Evolutionary conservation across 1,284 basidiomycete species (phyloP).

Genomic region (Ustilago shanxiensis): DNA sequence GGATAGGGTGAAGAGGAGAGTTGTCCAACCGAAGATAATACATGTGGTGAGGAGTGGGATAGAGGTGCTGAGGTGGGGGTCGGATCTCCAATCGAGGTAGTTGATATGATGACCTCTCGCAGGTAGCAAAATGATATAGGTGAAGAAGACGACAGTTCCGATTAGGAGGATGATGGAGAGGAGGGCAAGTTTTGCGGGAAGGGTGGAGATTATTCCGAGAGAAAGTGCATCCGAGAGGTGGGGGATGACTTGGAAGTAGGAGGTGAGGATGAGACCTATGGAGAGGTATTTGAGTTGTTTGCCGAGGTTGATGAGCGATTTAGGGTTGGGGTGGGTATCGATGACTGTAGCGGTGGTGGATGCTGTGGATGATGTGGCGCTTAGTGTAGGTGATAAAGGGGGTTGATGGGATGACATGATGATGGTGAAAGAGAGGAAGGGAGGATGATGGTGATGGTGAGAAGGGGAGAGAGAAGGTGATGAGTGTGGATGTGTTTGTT

Average conservation of each 20-base stretch:
- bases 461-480: no score
- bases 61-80: slow-evolving; percentile 13
- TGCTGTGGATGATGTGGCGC: slow-evolving; percentile 24
- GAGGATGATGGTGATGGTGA: no score
- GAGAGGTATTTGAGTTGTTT: slow-evolving; percentile 56
- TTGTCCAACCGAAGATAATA: slow-evolving; percentile 45
- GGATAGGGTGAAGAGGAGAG: slow-evolving; percentile 32
- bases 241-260: slow-evolving; percentile 46
- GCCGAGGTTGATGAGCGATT: slow-evolving; percentile 42
- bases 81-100: slow-evolving; percentile 42
- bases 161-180: slow-evolving; percentile 22
- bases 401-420: slow-evolving; percentile 8
- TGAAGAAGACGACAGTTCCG: slow-evolving; percentile 37
- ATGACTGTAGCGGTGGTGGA: slow-evolving; percentile 36
- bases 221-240: slow-evolving; percentile 34
- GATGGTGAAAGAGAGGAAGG: neutral
- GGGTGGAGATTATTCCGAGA: neutral
- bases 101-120: slow-evolving; percentile 30
- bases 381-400: neutral
- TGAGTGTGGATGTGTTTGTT: no score
- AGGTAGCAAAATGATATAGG: slow-evolving; percentile 39
- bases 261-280: slow-evolving; percentile 24
- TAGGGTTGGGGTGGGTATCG: slow-evolving; percentile 29
- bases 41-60: slow-evolving; percentile 43
- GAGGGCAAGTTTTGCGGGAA: slow-evolving; percentile 17